Evolutionary conservation across 208 protist species (phyloP), one percentile per base, ranked within the genome.

Genomic region (Trypanosoma lewisi): DNA sequence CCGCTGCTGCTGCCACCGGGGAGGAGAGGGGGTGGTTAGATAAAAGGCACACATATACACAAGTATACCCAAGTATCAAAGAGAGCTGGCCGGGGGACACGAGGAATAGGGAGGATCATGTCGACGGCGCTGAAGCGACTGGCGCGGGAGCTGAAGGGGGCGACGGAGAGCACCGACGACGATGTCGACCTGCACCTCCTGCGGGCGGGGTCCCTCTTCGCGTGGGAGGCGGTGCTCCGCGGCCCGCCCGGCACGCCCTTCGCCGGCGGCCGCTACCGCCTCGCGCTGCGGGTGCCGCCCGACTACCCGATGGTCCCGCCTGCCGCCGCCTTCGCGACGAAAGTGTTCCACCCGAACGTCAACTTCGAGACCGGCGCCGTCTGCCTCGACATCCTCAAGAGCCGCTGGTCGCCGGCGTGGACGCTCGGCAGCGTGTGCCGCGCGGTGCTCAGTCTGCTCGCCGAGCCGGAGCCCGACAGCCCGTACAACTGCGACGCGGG

Each of bases 401-500:
- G 59, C 31, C 65, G 68, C 0, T 97, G 93, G 93, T 87, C 75
- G 6, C 93, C 93, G 5, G 93, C 91, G 44, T 97, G 93, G 91
- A 96, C 89, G 17, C 67, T 97, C 21, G 63, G 36, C n/a, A 83
- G 75, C 19, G 87, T 97, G 11, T 97, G 91, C 63, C 75, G 83
- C 7, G 91, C 93, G 3, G 82, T 97, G 51, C 28, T 83, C 0
- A 84, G 75, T 23, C 51, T 97, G 12, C 36, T 97, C 14, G 74
- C 85, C 0, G 80, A 94, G 52, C 93, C 93, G 1, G 87, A 93
- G 51, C 62, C 78, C 9, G 68, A 76, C 39, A 93, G 75, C 30
- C 93, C 93, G 3, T 89, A 95, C 63, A 97, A 97, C 78, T 97
- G 93, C 75, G 90, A 96, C 55, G 93, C 93, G 0, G 93, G 91